These are phyloP conservation scores for Russula brevipes DNA, from an alignment of 768 basidiomycete genomes.

Conservation along the genomic window DNA sequence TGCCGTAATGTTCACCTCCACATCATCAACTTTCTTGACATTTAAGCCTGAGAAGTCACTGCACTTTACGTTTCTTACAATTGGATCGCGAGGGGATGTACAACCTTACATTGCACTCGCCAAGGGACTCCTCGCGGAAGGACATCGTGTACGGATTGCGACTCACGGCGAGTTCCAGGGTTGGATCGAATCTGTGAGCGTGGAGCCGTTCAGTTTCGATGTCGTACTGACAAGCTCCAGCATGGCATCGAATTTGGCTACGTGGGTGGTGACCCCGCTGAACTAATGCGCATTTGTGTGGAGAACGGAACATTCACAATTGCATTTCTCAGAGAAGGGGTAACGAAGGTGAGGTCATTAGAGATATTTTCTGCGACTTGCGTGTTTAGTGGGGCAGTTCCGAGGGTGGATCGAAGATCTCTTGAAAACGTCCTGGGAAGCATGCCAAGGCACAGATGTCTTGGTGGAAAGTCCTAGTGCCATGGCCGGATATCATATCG, in stretches of 20 bases:
- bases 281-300: constrained; percentile 95
- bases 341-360: constrained; percentile 59
- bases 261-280: constrained; percentile 96
- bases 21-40: constrained; percentile 93
- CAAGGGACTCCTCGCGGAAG: constrained; percentile 85
- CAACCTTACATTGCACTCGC: constrained; percentile 97
- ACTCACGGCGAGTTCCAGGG: constrained; percentile 92
- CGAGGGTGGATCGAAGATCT: constrained; percentile 98
- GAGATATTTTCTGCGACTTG: constrained; percentile 1
- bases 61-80: constrained; percentile 91
- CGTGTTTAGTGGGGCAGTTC: constrained; percentile 50
- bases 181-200: constrained; percentile 88
- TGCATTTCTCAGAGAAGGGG: constrained; percentile 85
- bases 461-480: constrained; percentile 94
- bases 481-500: constrained; percentile 96
- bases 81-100: constrained; percentile 94
- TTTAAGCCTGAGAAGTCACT: constrained; percentile 87
- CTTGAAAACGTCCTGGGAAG: constrained; percentile 91
- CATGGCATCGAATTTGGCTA: constrained; percentile 93
- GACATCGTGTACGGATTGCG: constrained; percentile 85
- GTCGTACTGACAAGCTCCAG: constrained; percentile 37
- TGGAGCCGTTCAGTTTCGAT: not conserved
- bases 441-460: constrained; percentile 91
- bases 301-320: constrained; percentile 98
- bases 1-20: constrained; percentile 94